phyloP scores from a whole-genome alignment of 192 early-diverging fungal species.

The Funneliformis geosporum region DNA sequence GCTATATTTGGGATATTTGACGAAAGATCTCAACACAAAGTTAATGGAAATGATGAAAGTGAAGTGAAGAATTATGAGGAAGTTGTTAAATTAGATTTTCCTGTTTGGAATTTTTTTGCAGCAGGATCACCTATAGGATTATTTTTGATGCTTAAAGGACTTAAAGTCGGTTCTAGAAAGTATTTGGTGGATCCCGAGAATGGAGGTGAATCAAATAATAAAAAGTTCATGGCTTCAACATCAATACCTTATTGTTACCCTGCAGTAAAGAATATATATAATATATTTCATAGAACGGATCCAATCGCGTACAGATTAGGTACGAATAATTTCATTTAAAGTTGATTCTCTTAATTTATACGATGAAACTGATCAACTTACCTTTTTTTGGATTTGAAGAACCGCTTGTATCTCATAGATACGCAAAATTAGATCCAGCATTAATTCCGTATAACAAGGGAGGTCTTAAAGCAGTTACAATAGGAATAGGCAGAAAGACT shows the following conservation, averaged over 20 bases:
- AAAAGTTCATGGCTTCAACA: conserved; percentile 7
- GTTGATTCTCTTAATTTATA: background rate
- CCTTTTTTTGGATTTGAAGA: conserved; percentile 36
- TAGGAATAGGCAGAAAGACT: conserved; percentile 46
- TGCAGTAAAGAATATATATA: conserved; percentile 72
- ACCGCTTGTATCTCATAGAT: conserved; percentile 63
- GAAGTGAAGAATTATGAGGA: background rate
- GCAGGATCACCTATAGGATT: conserved; percentile 84
- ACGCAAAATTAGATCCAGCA: conserved; percentile 63
- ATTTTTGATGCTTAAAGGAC: conserved; percentile 74
- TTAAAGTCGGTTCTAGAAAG: conserved; percentile 57
- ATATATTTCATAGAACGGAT: conserved; percentile 70
- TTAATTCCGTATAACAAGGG: conserved; percentile 81
- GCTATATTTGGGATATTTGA: conserved; percentile 37
- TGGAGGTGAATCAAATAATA: background rate
- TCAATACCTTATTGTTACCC: conserved; percentile 56
- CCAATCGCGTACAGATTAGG: conserved; percentile 67
- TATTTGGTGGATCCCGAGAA: background rate
- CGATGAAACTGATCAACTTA: background rate
- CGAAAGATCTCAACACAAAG: conserved; percentile 21
- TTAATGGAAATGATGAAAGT: background rate
- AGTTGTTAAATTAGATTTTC: conserved; percentile 58
- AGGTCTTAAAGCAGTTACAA: conserved; percentile 69
- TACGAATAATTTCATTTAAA: background rate
- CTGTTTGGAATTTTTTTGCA: conserved; percentile 74